phyloP scores from a whole-genome alignment of 2,329 filamentous ascomycete genomes.

The Ampelomyces quisqualis region DNA sequence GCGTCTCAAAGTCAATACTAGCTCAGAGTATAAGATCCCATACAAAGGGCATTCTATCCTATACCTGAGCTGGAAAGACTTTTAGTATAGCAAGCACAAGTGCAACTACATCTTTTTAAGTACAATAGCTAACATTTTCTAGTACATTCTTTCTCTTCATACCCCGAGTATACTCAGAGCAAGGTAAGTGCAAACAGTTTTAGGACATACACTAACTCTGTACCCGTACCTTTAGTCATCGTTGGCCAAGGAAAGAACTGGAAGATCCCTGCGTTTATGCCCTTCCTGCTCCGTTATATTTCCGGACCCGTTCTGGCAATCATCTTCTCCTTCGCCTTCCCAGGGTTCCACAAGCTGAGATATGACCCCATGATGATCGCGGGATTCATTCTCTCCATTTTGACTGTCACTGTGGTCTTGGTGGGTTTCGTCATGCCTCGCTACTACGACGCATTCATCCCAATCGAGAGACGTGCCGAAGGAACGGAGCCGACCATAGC shows the following conservation, averaged over 20 bases:
- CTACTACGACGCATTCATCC: constrained; percentile 58
- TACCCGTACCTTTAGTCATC: constrained; percentile 54
- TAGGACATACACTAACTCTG: too few species aligned
- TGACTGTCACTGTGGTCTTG: constrained; percentile 49
- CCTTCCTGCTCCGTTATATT: constrained; percentile 46
- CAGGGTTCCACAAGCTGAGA: constrained; percentile 34
- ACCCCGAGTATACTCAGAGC: too few species aligned
- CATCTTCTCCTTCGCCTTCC: constrained; percentile 40
- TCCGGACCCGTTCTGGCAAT: constrained; percentile 38
- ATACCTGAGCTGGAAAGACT: too few species aligned
- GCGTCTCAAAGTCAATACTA: too few species aligned
- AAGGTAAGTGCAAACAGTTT: too few species aligned
- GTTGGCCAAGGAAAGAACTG: constrained; percentile 58
- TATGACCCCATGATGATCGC: constrained; percentile 42
- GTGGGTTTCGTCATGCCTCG: constrained; percentile 55
- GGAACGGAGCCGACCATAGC: constrained; percentile 43
- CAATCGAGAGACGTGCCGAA: constrained; percentile 49
- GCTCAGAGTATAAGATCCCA: too few species aligned
- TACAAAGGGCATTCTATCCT: too few species aligned
- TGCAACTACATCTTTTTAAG: too few species aligned
- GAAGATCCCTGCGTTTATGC: constrained; percentile 57
- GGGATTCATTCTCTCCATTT: constrained; percentile 36
- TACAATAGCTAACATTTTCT: too few species aligned
- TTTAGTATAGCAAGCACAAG: too few species aligned
- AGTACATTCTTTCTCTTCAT: too few species aligned